A percentile compares a stretch with the other conserved stretches of the same genome.
Evolutionary conservation across 495 filamentous ascomycete genomes (phyloP).

Genomic region (Aspergillus egyptiacus): DNA sequence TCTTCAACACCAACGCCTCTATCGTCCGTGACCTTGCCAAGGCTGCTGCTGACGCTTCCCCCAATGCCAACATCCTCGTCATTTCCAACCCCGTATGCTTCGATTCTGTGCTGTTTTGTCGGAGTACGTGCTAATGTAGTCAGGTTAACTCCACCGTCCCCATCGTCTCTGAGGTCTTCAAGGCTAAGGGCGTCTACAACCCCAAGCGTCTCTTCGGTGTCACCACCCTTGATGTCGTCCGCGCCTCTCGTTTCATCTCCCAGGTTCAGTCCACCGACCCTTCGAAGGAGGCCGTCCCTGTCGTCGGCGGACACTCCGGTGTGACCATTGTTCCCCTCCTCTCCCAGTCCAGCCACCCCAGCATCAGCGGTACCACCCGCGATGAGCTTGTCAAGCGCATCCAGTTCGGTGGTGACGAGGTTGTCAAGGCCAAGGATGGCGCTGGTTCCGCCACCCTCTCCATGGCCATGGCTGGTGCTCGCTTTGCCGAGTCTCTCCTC

Average conservation of each 20-base stretch:
- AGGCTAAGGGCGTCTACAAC: constrained; percentile 90
- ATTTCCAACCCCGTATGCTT: constrained; percentile 84
- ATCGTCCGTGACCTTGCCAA: constrained; percentile 99
- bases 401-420: constrained; percentile 99
- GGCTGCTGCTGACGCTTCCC: constrained; percentile 80
- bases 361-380: constrained; percentile 66
- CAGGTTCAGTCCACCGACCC: constrained; percentile 88
- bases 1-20: constrained; percentile 99
- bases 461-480: constrained; percentile 98
- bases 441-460: constrained; percentile 96
- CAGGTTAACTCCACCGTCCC: constrained; percentile 95
- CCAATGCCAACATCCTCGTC: constrained; percentile 92
- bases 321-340: constrained; percentile 97
- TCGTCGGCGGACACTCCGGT: constrained; percentile 94
- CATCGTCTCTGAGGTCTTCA: constrained; percentile 95
- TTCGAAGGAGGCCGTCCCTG: constrained; percentile 84
- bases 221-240: constrained; percentile 97
- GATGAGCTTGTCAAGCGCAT: constrained; percentile 86
- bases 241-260: constrained; percentile 93
- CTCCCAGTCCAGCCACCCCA: constrained; percentile 83
- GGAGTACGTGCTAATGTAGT: constrained; percentile 3
- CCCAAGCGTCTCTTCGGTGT: constrained; percentile 98
- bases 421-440: constrained; percentile 98
- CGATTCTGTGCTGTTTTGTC: background rate
- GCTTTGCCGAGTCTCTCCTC: constrained; percentile 92